Conservation (phyloP, 2,329 filamentous ascomycete genomes). For the Phialophora expanda region DNA sequence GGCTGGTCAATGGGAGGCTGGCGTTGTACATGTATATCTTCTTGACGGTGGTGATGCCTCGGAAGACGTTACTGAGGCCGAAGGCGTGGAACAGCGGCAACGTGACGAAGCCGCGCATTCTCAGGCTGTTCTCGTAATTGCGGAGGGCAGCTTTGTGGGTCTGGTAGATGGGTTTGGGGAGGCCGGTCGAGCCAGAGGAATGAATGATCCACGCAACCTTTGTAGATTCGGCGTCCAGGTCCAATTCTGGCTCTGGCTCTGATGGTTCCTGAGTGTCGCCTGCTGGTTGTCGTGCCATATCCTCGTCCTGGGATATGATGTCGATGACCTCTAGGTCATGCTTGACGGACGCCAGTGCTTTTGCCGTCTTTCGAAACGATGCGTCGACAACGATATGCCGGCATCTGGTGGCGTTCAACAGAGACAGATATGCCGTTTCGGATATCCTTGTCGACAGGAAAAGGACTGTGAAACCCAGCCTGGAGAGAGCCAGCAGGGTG, state of each 20-base stretch:
- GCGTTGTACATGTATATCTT: slow-evolving; percentile 62
- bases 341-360: slow-evolving; percentile 38
- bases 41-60: slow-evolving; percentile 59
- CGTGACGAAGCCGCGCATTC: slow-evolving; percentile 46
- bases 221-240: slow-evolving; percentile 32
- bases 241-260: slow-evolving; percentile 27
- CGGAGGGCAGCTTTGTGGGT: slow-evolving; percentile 44
- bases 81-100: slow-evolving; percentile 66
- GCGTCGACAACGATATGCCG: slow-evolving; percentile 44
- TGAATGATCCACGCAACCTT: slow-evolving; percentile 52
- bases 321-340: slow-evolving; percentile 41
- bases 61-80: slow-evolving; percentile 61
- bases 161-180: slow-evolving; percentile 54
- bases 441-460: slow-evolving; percentile 62
- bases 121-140: slow-evolving; percentile 33
- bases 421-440: slow-evolving; percentile 53
- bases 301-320: slow-evolving; percentile 31
- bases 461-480: slow-evolving; percentile 61
- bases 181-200: slow-evolving; percentile 57
- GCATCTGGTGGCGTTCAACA: slow-evolving; percentile 49
- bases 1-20: slow-evolving; percentile 59
- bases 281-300: slow-evolving; percentile 21
- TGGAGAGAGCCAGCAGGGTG: slow-evolving; percentile 54
- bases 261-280: slow-evolving; percentile 32
- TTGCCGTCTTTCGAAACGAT: slow-evolving; percentile 39